A percentile compares a stretch with the other conserved stretches of the same genome.
phyloP scores from a whole-genome alignment of 495 filamentous ascomycete genomes.

The Poronia punctata region DNA sequence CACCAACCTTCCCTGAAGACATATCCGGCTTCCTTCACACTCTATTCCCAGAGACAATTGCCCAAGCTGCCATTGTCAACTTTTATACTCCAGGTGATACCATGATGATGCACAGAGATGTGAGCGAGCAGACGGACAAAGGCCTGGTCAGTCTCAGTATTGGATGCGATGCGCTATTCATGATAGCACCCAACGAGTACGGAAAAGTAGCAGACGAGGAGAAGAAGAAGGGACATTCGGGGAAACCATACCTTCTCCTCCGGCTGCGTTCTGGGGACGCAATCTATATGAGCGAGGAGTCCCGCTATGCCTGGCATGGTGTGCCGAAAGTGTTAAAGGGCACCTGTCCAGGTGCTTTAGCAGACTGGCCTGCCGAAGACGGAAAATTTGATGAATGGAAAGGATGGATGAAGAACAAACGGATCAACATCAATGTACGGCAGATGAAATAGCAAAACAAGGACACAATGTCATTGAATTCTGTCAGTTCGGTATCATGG shows the following conservation, averaged over 20 bases:
- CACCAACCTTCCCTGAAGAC: conserved; percentile 71
- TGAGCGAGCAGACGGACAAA: conserved; percentile 69
- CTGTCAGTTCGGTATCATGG: no score
- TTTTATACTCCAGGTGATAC: conserved; percentile 83
- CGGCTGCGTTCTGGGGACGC: conserved; percentile 73
- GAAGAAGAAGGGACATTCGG: conserved; percentile 1
- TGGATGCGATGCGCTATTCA: conserved; percentile 82
- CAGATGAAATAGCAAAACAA: conserved; percentile 64
- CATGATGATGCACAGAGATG: conserved; percentile 81
- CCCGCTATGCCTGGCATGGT: conserved; percentile 88
- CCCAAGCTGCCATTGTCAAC: conserved; percentile 89
- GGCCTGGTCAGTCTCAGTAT: conserved; percentile 79
- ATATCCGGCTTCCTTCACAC: conserved; percentile 54
- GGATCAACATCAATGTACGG: conserved; percentile 85
- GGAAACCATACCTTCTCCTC: conserved; percentile 50
- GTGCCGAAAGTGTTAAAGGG: conserved; percentile 72
- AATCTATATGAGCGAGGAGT: conserved; percentile 71
- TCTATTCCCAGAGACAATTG: conserved; percentile 62
- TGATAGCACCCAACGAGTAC: conserved; percentile 44
- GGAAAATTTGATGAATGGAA: conserved; percentile 56
- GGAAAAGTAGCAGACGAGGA: conserved; percentile 32
- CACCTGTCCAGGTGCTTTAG: conserved; percentile 70
- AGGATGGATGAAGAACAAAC: conserved; percentile 78
- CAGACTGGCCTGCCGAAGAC: conserved; percentile 63
- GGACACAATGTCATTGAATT: no score